Evolutionary conservation across 2,329 filamentous ascomycete species (phyloP).

Genomic region (Calonectria montana): DNA sequence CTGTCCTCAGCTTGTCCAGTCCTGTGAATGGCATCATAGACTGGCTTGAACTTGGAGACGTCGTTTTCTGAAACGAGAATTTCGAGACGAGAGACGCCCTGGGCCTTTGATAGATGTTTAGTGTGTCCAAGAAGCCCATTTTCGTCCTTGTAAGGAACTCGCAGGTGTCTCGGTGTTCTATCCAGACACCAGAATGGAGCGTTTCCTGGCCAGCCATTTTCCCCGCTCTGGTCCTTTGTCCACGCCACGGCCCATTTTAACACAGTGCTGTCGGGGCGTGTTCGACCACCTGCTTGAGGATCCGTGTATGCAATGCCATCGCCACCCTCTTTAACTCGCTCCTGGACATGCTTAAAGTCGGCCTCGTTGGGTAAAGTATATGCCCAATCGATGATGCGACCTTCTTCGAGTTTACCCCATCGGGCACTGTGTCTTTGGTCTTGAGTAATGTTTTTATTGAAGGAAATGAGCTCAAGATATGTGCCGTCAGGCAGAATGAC

Average conservation of each 20-base stretch:
- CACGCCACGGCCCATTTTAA: slow-evolving; percentile 70
- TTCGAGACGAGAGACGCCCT: slow-evolving; percentile 61
- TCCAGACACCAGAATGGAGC: slow-evolving; percentile 77
- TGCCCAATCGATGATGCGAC: slow-evolving; percentile 70
- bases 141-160: slow-evolving; percentile 60
- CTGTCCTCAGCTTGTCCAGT: not conserved
- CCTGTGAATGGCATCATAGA: slow-evolving; percentile 46
- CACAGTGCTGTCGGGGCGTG: slow-evolving; percentile 64
- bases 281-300: slow-evolving; percentile 64
- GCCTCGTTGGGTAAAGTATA: slow-evolving; percentile 56
- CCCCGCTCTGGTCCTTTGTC: slow-evolving; percentile 40
- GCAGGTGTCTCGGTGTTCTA: slow-evolving; percentile 63
- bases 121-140: slow-evolving; percentile 34
- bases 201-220: slow-evolving; percentile 55
- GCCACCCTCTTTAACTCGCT: slow-evolving; percentile 45
- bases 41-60: slow-evolving; percentile 24
- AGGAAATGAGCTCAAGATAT: slow-evolving; percentile 76
- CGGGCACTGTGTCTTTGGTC: slow-evolving; percentile 60
- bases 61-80: slow-evolving; percentile 47
- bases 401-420: slow-evolving; percentile 66
- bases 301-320: slow-evolving; percentile 58
- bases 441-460: slow-evolving; percentile 58
- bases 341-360: slow-evolving; percentile 53
- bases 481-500: slow-evolving; percentile 72
- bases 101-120: slow-evolving; percentile 62